Evolutionary conservation across 2,329 filamentous ascomycete genomes (phyloP), one percentile per base, ranked within the genome.

Genomic region (Fusarium chuoi): DNA sequence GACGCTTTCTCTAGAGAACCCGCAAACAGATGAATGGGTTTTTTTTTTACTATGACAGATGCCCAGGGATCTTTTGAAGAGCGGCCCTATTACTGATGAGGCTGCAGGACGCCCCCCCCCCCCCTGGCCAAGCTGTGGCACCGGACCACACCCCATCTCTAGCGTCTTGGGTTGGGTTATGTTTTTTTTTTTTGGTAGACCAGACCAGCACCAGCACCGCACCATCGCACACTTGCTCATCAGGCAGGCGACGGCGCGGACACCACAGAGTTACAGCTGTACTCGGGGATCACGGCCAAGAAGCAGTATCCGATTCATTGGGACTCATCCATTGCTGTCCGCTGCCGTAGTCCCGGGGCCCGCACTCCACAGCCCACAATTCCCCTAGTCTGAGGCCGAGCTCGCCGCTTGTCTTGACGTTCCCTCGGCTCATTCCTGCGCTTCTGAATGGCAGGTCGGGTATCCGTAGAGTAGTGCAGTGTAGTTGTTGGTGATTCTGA

Each of bases 311-410:
- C 71, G 68, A 75, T 75, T 61, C 58, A 75, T 75, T 71, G 64
- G 71, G 59, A 72, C 51, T 68, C 71, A 55, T 66, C 54, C 63
- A 65, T 52, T 74, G 68, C 59, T 72, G 71, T 52, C 68, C 71
- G 71, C 72, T 75, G 71, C 72, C 72, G 71, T 75, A 75, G 71
- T 75, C 64, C 71, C 72, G 68, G 68, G 62, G 71, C 71, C 71
- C 72, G 71, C 68, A 64, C 71, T 75, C 68, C 71, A 75, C 68
- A 62, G 33, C 59, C 72, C 72, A 75, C 71, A 75, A 67, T 63
- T 46, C 49, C 71, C 62, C 59, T 73, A 45, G 68, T 64, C 56
- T 55, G 36, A 64, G 61, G 45, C 65, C 63, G 67, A 74, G 64
- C 71, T 68, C 55, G 71, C 62, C 71, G 61, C 51, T 65, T 59